These are phyloP conservation scores for Penicillium sp. DNA, from an alignment of 2,329 filamentous ascomycete species.

Conservation along the genomic window DNA sequence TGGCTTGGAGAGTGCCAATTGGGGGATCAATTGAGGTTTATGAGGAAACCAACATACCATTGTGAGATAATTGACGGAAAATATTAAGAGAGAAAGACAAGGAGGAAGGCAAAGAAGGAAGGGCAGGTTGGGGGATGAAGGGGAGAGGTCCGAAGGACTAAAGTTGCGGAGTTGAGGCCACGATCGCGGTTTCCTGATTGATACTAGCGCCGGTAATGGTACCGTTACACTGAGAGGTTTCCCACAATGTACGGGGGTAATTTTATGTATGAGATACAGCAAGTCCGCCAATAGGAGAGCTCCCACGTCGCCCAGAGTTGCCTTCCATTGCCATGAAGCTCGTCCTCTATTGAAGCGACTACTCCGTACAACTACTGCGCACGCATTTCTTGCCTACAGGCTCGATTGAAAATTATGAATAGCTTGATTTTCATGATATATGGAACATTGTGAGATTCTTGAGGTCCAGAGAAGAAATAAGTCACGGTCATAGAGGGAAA, in stretches of 20 bases:
- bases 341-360: not conserved
- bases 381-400: no score
- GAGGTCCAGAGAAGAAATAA: conserved; percentile 8
- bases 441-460: conserved; percentile 12
- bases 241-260: not conserved
- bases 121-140: conserved; percentile 15
- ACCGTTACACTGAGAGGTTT: conserved; percentile 3
- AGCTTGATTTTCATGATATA: conserved; percentile 3
- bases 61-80: conserved; percentile 18
- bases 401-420: no score
- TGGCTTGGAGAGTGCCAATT: not conserved
- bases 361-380: not conserved
- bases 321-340: not conserved
- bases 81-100: conserved; percentile 11
- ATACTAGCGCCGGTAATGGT: conserved; percentile 19
- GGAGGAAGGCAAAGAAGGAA: conserved; percentile 11
- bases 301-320: not conserved
- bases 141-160: conserved; percentile 7
- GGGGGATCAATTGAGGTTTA: not conserved
- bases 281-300: conserved; percentile 9
- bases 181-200: conserved; percentile 29
- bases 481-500: conserved; percentile 14
- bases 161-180: conserved; percentile 31
- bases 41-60: conserved; percentile 19
- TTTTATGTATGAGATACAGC: conserved; percentile 14